Conservation (phyloP, 371 early-diverging fungal species). For the Mortierella sp. region DNA sequence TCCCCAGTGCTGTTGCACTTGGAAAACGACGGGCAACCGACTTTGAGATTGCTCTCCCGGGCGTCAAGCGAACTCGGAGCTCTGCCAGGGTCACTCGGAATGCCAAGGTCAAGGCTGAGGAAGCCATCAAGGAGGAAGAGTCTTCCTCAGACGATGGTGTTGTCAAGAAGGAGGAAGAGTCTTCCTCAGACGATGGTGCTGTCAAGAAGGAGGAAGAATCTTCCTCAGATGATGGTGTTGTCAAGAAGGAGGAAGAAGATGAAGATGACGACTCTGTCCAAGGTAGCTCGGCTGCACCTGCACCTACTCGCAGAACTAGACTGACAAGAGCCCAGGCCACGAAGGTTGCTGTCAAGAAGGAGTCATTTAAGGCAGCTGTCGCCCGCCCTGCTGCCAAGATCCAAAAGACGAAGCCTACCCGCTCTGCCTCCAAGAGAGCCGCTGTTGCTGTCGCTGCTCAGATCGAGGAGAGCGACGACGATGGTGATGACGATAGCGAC, state of each 20-base stretch:
- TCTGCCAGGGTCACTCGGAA: slow-evolving; percentile 2
- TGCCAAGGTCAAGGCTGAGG: slow-evolving; percentile 18
- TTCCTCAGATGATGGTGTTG: neutral
- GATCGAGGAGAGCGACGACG: slow-evolving; percentile 6
- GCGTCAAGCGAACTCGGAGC: slow-evolving; percentile 38
- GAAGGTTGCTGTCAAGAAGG: neutral
- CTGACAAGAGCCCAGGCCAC: neutral
- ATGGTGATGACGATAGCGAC: slow-evolving; percentile 6
- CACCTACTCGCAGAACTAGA: neutral
- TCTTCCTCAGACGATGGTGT: neutral
- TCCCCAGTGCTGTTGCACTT: slow-evolving; percentile 52
- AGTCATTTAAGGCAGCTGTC: neutral
- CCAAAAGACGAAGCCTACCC: neutral
- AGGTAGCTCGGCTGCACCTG: neutral
- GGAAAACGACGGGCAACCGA: slow-evolving; percentile 50
- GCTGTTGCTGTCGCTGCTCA: slow-evolving; percentile 14
- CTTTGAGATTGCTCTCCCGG: slow-evolving; percentile 15
- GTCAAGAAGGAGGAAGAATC: neutral
- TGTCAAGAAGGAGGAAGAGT: neutral
- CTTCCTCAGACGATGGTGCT: too few species aligned
- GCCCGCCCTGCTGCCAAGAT: neutral
- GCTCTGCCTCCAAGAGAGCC: slow-evolving; percentile 6
- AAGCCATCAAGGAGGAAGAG: neutral
- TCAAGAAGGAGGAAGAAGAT: neutral
- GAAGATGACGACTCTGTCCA: neutral